phyloP scores from a whole-genome alignment of 805 yeast species.

The Nakazawaea pomicola region DNA sequence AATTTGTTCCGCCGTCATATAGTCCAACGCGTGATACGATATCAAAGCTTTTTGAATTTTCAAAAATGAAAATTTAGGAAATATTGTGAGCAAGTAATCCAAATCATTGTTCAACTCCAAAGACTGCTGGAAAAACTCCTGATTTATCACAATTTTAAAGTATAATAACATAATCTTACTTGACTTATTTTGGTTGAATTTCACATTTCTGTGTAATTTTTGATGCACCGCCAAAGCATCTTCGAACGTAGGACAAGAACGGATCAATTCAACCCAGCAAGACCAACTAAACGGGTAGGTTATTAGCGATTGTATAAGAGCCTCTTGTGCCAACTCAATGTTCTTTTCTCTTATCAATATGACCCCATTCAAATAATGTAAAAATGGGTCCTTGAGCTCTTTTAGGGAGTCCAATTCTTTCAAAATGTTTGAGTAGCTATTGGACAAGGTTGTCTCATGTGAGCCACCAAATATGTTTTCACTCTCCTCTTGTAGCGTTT shows the following conservation, averaged over 20 bases:
- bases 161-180: slow-evolving; percentile 32
- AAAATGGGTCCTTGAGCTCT: slow-evolving; percentile 43
- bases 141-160: slow-evolving; percentile 63
- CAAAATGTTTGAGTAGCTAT: slow-evolving; percentile 27
- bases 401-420: slow-evolving; percentile 36
- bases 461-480: slow-evolving; percentile 56
- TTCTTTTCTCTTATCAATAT: slow-evolving; percentile 60
- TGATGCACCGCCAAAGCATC: slow-evolving; percentile 44
- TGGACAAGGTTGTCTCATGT: neutral
- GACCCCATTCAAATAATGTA: slow-evolving; percentile 70
- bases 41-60: slow-evolving; percentile 79
- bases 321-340: slow-evolving; percentile 52
- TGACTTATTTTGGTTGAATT: slow-evolving; percentile 23
- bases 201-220: slow-evolving; percentile 32
- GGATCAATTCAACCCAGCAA: slow-evolving; percentile 79
- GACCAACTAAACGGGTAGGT: slow-evolving; percentile 88
- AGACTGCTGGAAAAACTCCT: slow-evolving; percentile 74
- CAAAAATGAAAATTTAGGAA: slow-evolving; percentile 72
- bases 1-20: slow-evolving; percentile 67
- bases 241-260: slow-evolving; percentile 55
- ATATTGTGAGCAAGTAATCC: slow-evolving; percentile 41
- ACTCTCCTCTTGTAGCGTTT: slow-evolving; percentile 60
- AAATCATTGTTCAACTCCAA: slow-evolving; percentile 45
- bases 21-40: slow-evolving; percentile 81
- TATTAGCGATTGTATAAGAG: slow-evolving; percentile 55